phyloP scores from a whole-genome alignment of 73 alveolate species.

The Paraurostyla sp. region DNA sequence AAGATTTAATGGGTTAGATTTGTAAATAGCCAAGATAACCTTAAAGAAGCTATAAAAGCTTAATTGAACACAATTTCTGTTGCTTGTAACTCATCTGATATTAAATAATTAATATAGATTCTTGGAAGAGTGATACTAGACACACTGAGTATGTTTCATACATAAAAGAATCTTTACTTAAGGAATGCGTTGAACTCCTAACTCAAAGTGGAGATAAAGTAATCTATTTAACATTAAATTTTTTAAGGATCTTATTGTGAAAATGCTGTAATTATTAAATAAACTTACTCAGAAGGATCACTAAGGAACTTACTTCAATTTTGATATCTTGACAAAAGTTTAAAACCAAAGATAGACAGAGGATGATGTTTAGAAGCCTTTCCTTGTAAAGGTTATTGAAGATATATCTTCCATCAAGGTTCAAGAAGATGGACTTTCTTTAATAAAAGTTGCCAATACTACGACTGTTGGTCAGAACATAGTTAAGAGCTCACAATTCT shows the following conservation, averaged over 20 bases:
- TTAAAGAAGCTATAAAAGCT: not conserved
- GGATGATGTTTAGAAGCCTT: not conserved
- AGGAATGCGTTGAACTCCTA: not conserved
- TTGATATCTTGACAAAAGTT: not conserved
- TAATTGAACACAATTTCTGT: not conserved
- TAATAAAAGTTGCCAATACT: not conserved
- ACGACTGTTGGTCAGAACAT: not conserved
- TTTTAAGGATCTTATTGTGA: not conserved
- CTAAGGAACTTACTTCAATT: not conserved
- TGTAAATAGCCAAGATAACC: not conserved
- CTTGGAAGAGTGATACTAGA: not conserved
- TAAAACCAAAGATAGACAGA: not conserved
- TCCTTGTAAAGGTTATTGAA: not conserved
- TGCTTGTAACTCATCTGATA: not conserved
- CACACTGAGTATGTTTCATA: not conserved
- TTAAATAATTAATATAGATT: not conserved
- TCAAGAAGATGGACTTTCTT: not conserved
- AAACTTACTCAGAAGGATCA: not conserved
- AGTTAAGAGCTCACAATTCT: not conserved
- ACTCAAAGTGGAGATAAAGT: not conserved
- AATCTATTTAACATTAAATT: not conserved
- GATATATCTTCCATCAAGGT: not conserved
- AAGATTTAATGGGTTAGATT: conserved; percentile 12
- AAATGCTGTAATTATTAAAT: not conserved
- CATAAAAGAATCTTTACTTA: not conserved